Percentiles rank a stretch among this genome's conserved stretches.
These are phyloP conservation scores for Boletus austroedulis DNA, from an alignment of 1,284 basidiomycete genomes.

Conservation along the genomic window DNA sequence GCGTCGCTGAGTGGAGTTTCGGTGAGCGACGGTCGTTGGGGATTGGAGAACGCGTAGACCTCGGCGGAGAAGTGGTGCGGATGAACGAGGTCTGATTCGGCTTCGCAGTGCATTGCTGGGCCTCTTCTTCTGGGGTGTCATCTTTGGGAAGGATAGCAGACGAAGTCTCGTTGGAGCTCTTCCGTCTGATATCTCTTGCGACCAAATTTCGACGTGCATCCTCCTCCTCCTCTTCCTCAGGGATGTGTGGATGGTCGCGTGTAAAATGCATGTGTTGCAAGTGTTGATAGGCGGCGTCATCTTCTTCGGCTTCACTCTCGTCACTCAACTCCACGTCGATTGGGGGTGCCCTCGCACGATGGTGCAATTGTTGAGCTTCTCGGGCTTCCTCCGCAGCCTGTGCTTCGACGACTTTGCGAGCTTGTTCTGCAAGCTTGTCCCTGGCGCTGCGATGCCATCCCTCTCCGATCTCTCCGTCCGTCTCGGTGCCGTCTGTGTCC, in stretches of 20 bases:
- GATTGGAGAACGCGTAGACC: slow-evolving; percentile 27
- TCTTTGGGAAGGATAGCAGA: slow-evolving; percentile 19
- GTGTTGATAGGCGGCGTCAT: slow-evolving; percentile 46
- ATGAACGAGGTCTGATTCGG: slow-evolving; percentile 43
- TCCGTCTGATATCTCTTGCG: slow-evolving; percentile 12
- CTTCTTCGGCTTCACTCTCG: slow-evolving; percentile 68
- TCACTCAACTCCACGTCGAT: slow-evolving; percentile 77
- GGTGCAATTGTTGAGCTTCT: slow-evolving; percentile 37
- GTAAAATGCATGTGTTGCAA: slow-evolving; percentile 38
- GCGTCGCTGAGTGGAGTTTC: slow-evolving; percentile 14
- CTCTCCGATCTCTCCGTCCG: slow-evolving; percentile 44
- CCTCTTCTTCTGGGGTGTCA: slow-evolving; percentile 38
- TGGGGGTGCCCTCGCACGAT: slow-evolving; percentile 52
- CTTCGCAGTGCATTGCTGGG: slow-evolving; percentile 44
- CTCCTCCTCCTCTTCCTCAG: slow-evolving; percentile 64
- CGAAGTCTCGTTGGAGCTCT: slow-evolving; percentile 18
- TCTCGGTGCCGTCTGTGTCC: slow-evolving; percentile 57
- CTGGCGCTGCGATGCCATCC: slow-evolving; percentile 67
- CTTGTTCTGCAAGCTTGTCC: slow-evolving; percentile 71
- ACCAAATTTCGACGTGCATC: slow-evolving; percentile 26
- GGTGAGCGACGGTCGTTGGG: slow-evolving; percentile 20
- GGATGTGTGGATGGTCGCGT: slow-evolving; percentile 53
- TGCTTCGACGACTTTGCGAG: slow-evolving; percentile 59
- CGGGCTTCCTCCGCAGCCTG: slow-evolving; percentile 45
- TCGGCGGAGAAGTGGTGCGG: slow-evolving; percentile 21